Conservation (phyloP, 139 green algal species). For the Chlamydomonas sp. region DNA sequence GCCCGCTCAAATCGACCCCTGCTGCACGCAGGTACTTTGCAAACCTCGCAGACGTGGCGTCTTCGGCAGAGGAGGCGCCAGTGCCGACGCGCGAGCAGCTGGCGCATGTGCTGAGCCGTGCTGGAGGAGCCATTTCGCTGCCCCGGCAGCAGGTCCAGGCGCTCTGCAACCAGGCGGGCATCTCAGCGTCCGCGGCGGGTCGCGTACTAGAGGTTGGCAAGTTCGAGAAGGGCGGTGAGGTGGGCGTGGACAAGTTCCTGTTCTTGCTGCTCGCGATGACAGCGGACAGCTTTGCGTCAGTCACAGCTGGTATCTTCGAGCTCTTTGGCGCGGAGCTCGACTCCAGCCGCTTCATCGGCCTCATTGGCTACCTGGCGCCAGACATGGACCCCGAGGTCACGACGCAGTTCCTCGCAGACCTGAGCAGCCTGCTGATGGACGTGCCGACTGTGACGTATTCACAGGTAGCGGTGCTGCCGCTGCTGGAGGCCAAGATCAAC, state of each 20-base stretch:
- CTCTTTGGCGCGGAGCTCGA: constrained; percentile 31
- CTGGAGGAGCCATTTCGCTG: constrained; percentile 5
- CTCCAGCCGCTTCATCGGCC: constrained; percentile 18
- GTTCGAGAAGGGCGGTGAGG: constrained; percentile 15
- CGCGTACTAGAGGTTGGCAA: constrained; percentile 28
- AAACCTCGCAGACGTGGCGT: constrained; percentile 46
- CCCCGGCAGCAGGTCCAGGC: constrained; percentile 24
- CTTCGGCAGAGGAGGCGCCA: constrained; percentile 13
- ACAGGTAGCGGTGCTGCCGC: background rate
- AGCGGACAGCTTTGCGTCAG: constrained; percentile 34
- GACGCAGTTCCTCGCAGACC: constrained; percentile 19
- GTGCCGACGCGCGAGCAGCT: constrained; percentile 34
- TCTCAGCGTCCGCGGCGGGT: constrained; percentile 23
- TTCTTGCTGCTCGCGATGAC: constrained; percentile 45
- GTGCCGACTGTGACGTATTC: constrained; percentile 13
- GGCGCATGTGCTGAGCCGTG: constrained; percentile 21
- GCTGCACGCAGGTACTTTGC: constrained; percentile 56
- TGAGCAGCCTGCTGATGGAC: constrained; percentile 4
- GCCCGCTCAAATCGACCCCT: background rate
- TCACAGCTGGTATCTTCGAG: constrained; percentile 30
- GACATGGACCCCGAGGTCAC: constrained; percentile 39
- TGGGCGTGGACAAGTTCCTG: constrained; percentile 34
- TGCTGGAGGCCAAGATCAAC: background rate
- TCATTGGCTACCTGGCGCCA: constrained; percentile 33
- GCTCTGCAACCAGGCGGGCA: constrained; percentile 27